A percentile compares a stretch with the other conserved stretches of the same genome.
phyloP scores from a whole-genome alignment of 169 alveolate genomes.

The Cytauxzoon felis region DNA sequence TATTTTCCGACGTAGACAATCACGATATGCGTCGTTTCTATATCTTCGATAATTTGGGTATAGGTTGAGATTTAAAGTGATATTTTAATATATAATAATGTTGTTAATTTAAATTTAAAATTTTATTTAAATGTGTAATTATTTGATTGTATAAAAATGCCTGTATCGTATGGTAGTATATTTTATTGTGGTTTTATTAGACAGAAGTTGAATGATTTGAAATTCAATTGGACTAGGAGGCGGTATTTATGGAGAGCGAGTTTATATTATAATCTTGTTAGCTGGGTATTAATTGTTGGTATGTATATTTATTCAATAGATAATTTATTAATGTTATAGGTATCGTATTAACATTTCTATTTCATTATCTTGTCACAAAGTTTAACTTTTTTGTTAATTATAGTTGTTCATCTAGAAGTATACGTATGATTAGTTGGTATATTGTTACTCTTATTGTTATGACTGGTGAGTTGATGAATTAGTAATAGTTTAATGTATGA shows the following conservation, averaged over 20 bases:
- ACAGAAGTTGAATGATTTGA: slow-evolving; percentile 22
- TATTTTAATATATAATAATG: background rate
- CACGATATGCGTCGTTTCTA: too few relatives aligned
- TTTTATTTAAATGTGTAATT: too few relatives aligned
- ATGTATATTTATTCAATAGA: background rate
- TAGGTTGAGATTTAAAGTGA: too few relatives aligned
- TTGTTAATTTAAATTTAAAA: background rate
- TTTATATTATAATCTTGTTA: slow-evolving; percentile 62
- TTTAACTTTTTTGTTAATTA: slow-evolving; percentile 70
- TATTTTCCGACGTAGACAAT: too few relatives aligned
- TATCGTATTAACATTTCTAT: slow-evolving; percentile 54
- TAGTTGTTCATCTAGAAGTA: slow-evolving; percentile 65
- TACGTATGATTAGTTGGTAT: slow-evolving; percentile 59
- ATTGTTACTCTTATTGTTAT: slow-evolving; percentile 52
- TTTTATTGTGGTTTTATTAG: slow-evolving; percentile 27
- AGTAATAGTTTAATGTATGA: too few relatives aligned
- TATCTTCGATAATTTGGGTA: too few relatives aligned
- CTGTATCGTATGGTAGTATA: slow-evolving; percentile 1
- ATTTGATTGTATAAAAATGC: too few relatives aligned
- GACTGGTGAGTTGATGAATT: slow-evolving; percentile 32
- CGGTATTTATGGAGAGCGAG: slow-evolving; percentile 78
- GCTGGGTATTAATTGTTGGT: slow-evolving; percentile 59
- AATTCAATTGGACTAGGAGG: slow-evolving; percentile 74
- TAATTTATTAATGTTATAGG: background rate
- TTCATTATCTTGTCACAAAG: slow-evolving; percentile 65